phyloP scores from a whole-genome alignment of 2,329 filamentous ascomycete genomes.

The Clonostachys rhizophaga region DNA sequence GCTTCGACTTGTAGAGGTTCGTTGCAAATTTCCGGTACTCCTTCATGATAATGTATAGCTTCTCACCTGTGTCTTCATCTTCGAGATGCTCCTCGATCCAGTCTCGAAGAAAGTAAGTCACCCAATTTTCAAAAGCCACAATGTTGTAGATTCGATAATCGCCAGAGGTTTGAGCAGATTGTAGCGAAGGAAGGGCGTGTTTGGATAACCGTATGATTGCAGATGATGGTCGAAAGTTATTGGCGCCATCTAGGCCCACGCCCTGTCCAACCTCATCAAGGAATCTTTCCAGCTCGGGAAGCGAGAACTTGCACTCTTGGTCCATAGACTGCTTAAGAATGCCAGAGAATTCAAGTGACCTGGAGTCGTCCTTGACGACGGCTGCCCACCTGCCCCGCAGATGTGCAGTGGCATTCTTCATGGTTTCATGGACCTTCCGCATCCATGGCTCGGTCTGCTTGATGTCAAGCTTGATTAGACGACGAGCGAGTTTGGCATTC shows the following conservation, averaged over 20 bases:
- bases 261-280: constrained; percentile 5
- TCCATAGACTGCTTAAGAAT: no score
- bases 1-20: constrained; percentile 26
- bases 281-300: neutral
- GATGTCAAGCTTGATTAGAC: constrained; percentile 31
- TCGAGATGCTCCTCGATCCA: constrained; percentile 21
- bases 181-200: no score
- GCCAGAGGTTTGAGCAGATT: no score
- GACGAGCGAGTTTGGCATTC: constrained; percentile 36
- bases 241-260: neutral
- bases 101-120: constrained; percentile 22
- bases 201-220: no score
- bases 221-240: no score
- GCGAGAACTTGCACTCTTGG: no score
- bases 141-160: constrained; percentile 11
- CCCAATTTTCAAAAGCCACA: constrained; percentile 42
- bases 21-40: constrained; percentile 22
- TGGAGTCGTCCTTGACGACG: neutral
- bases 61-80: constrained; percentile 12
- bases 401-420: neutral
- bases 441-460: neutral
- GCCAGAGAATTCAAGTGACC: neutral
- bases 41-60: constrained; percentile 18
- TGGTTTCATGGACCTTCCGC: neutral
- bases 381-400: neutral